A percentile compares a stretch with the other conserved stretches of the same genome.
Conservation (phyloP, 2,329 filamentous ascomycete genomes). For the Pseudocercospora fuligena region DNA sequence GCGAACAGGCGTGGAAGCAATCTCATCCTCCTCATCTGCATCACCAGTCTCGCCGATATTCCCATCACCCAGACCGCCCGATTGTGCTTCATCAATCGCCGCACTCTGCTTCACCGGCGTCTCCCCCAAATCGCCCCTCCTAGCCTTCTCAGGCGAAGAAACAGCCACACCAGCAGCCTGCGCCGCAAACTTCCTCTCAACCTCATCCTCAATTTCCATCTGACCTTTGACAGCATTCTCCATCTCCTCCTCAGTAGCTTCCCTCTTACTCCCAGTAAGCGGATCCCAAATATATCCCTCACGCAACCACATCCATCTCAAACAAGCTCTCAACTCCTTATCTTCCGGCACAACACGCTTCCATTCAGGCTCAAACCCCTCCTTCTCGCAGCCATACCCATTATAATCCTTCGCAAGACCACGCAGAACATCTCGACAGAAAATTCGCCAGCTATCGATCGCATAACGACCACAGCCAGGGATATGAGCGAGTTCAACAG, state of each 20-base stretch:
- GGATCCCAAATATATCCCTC: conserved; percentile 85
- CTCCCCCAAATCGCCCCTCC: conserved; percentile 14
- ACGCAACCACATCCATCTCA: conserved; percentile 90
- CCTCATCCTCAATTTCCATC: conserved; percentile 49
- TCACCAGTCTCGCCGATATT: neutral
- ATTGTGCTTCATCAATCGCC: neutral
- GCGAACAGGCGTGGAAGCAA: neutral
- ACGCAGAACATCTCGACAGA: conserved; percentile 79
- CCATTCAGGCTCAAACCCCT: conserved; percentile 80
- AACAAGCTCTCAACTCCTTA: conserved; percentile 85
- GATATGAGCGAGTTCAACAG: conserved; percentile 85
- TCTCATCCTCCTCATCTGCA: neutral
- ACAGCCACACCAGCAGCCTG: conserved; percentile 23
- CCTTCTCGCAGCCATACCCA: conserved; percentile 54
- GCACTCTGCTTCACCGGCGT: neutral
- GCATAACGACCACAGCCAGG: conserved; percentile 79
- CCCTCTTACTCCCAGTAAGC: conserved; percentile 65
- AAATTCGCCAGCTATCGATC: conserved; percentile 90
- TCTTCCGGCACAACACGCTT: conserved; percentile 81
- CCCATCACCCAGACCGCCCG: neutral
- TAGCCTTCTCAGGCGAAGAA: conserved; percentile 17
- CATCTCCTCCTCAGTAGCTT: conserved; percentile 60
- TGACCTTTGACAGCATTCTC: conserved; percentile 62
- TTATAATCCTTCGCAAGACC: conserved; percentile 70
- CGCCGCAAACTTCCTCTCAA: conserved; percentile 36